Base-by-base conservation (phyloP, 75 land plant genomes). In the Sequoiadendron giganteum region DNA sequence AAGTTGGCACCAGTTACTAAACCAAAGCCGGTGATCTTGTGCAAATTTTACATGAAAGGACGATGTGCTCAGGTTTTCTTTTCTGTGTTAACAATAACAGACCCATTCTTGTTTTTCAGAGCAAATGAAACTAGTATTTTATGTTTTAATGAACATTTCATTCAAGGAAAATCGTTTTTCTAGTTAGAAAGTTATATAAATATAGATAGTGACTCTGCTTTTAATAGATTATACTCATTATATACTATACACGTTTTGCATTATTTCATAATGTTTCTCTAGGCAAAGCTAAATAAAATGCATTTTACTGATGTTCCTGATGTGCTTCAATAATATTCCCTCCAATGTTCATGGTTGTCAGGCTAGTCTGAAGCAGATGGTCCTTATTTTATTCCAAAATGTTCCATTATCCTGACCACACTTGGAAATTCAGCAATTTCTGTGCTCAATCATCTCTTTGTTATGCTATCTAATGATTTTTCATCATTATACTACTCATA, bases 21-120 rank as follows among this genome's bases (percentile, higher is more conserved):
- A 36, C 36, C 85, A 48, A 85, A 85, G 85, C 85, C 56, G 18
- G 56, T 85, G 61, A 85, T 55, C 48, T 16, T 54, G 21, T 85
- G 85, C 85, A 85, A 54, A n/a, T 85, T 32, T 30, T 85, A 54
- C 61, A 85, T 85, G 85, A 85, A 85, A 85, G 85, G 85, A 52
- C 56, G 61, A 4, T 85, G 85, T 85, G 40, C 61, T 15, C 85
- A 85, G 85, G 85, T 85, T 39, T 81, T 81, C 76, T 72, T 72
- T n/a, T 72, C 34, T 30, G 11, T 5, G 0, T 72, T 30, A 30
- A 72, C 76, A 72, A 7, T 72, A 72, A 7, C 30, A 9, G 32
- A 1, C 36, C 13, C 13, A 25, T 10, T 72, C 28, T 0, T 72
- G 0, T 28, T 25, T 72, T 72, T 30, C 30, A 30, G 32, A 72